Evolutionary conservation across 1,284 basidiomycete genomes (phyloP).

Genomic region (Cryptococcus amylolentus): DNA sequence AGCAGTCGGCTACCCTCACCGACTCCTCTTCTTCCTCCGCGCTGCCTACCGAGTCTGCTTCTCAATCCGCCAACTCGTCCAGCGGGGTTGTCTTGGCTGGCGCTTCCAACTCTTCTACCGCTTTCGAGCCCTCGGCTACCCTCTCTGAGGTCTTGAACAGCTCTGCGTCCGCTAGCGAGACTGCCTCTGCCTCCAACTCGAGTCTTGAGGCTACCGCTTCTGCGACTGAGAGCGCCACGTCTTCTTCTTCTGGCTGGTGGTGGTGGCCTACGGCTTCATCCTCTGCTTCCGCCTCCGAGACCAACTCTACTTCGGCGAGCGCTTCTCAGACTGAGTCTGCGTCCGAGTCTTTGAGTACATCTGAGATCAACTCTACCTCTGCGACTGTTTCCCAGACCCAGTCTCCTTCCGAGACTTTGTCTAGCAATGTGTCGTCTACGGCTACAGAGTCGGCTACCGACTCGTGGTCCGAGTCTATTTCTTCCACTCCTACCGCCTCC

Average conservation of each 20-base stretch:
- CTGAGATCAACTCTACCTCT: neutral
- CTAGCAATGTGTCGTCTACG: slow-evolving; percentile 7
- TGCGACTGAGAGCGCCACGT: slow-evolving; percentile 2
- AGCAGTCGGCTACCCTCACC: slow-evolving; percentile 4
- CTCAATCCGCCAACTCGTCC: neutral
- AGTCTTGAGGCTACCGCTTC: slow-evolving; percentile 1
- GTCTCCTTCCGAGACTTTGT: neutral
- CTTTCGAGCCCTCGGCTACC: slow-evolving; percentile 4
- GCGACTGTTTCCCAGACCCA: slow-evolving; percentile 6
- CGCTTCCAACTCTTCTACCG: slow-evolving; percentile 28
- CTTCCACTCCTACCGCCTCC: slow-evolving; percentile 6
- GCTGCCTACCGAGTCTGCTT: slow-evolving; percentile 1
- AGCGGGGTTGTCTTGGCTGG: slow-evolving; percentile 9
- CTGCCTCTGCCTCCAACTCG: slow-evolving; percentile 32
- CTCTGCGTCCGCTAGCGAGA: slow-evolving; percentile 19
- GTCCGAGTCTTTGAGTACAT: slow-evolving; percentile 1
- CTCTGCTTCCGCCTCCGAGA: neutral
- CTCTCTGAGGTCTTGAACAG: neutral
- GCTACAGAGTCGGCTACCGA: neutral
- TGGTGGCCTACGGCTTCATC: slow-evolving; percentile 6
- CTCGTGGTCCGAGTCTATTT: slow-evolving; percentile 6
- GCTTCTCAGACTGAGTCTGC: slow-evolving; percentile 5
- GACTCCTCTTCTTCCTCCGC: slow-evolving; percentile 4
- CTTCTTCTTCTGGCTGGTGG: slow-evolving; percentile 1
- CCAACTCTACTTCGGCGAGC: slow-evolving; percentile 1